phyloP scores from a whole-genome alignment of 495 filamentous ascomycete genomes.

The Penicillium alfredii region DNA sequence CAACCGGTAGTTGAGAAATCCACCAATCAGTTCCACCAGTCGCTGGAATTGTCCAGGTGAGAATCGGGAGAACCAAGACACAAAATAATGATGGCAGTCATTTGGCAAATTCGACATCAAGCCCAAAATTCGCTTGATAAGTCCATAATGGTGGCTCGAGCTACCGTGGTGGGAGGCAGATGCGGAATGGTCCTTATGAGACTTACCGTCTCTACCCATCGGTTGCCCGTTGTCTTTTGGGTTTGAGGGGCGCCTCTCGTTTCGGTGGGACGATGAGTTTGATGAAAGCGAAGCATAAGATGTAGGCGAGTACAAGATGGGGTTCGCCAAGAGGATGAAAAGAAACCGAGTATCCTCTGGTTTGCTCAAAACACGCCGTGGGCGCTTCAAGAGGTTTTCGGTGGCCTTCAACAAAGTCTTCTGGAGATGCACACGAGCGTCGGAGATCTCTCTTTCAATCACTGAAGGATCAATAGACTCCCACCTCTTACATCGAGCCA shows the following conservation, averaged over 20 bases:
- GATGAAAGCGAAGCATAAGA: slow-evolving; percentile 6
- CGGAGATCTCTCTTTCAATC: slow-evolving; percentile 55
- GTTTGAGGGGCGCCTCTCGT: slow-evolving; percentile 27
- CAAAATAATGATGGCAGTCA: slow-evolving; percentile 74
- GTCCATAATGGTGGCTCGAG: slow-evolving; percentile 64
- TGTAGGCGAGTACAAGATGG: slow-evolving; percentile 51
- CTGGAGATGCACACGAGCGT: slow-evolving; percentile 63
- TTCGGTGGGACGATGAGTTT: slow-evolving; percentile 7
- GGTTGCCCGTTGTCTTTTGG: slow-evolving; percentile 18
- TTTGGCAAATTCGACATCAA: slow-evolving; percentile 69
- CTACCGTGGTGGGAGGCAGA: slow-evolving; percentile 19
- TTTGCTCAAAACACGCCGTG: slow-evolving; percentile 60
- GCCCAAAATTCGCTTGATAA: slow-evolving; percentile 81
- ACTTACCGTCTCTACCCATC: slow-evolving; percentile 16
- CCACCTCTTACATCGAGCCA: slow-evolving; percentile 23
- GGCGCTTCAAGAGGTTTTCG: slow-evolving; percentile 81
- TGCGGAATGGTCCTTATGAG: slow-evolving; percentile 13
- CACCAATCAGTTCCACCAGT: slow-evolving; percentile 66
- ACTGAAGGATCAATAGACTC: slow-evolving; percentile 31
- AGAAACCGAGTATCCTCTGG: slow-evolving; percentile 74
- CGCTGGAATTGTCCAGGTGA: slow-evolving; percentile 62
- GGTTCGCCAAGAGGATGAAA: slow-evolving; percentile 80
- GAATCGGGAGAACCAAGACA: slow-evolving; percentile 78
- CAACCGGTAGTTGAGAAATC: slow-evolving; percentile 80
- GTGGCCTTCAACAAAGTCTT: slow-evolving; percentile 71